These are phyloP conservation scores for Amanita jacksonii DNA, from an alignment of 768 basidiomycete species.

Conservation along the genomic window DNA sequence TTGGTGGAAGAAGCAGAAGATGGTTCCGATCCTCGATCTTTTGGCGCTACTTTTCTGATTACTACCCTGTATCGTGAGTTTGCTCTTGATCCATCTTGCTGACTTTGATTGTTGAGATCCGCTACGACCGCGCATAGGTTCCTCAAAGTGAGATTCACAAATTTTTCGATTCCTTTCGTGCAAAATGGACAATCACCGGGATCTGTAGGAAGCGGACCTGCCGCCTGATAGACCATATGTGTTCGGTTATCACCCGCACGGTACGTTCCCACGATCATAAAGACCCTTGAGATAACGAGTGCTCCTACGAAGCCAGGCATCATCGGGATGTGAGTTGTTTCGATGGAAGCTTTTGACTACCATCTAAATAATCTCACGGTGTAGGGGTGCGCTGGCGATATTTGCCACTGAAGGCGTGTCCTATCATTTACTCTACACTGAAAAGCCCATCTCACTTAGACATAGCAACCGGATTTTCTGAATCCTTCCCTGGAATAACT, in stretches of 20 bases:
- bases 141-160: constrained; percentile 32
- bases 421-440: neutral
- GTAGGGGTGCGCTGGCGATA: constrained; percentile 92
- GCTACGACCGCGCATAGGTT: constrained; percentile 30
- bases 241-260: constrained; percentile 98
- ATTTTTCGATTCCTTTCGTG: neutral
- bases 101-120: neutral
- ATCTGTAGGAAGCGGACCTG: constrained; percentile 71
- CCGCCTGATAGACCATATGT: constrained; percentile 90
- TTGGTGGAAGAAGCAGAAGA: constrained; percentile 57
- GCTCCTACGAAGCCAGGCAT: constrained; percentile 48
- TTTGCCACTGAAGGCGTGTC: constrained; percentile 83
- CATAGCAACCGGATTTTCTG: constrained; percentile 82
- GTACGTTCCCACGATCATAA: constrained; percentile 27
- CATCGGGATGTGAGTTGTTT: constrained; percentile 80
- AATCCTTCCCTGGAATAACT: constrained; percentile 80
- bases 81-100: neutral
- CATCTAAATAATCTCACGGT: constrained; percentile 1
- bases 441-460: constrained; percentile 3
- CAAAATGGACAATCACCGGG: neutral
- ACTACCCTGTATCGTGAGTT: constrained; percentile 84
- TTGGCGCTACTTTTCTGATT: constrained; percentile 90
- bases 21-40: constrained; percentile 65
- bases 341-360: neutral
- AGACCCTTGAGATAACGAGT: constrained; percentile 9